These are phyloP conservation scores for Cutaneotrichosporon sp. DNA, from an alignment of 1,284 basidiomycete species.

Conservation along the genomic window DNA sequence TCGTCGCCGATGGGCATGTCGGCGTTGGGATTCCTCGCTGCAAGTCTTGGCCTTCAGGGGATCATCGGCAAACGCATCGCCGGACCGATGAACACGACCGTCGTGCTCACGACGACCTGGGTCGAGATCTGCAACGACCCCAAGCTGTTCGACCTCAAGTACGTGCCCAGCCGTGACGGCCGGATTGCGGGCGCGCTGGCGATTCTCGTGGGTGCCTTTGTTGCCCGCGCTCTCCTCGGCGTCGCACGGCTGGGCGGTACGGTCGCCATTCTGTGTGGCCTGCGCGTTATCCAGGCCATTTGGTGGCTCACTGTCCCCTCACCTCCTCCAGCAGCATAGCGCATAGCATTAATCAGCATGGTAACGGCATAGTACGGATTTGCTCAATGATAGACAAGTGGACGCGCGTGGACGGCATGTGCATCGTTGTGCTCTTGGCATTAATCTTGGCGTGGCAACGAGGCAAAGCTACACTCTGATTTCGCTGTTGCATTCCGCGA, in stretches of 20 bases:
- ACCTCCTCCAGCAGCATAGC: not conserved
- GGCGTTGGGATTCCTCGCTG: constrained; percentile 67
- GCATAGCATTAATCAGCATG: not conserved
- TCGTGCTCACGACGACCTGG: constrained; percentile 70
- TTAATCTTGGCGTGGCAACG: no score
- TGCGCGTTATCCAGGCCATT: constrained; percentile 60
- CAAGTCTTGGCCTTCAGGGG: constrained; percentile 67
- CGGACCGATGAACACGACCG: constrained; percentile 61
- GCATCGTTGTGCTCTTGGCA: no score
- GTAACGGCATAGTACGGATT: not conserved
- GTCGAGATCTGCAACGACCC: constrained; percentile 78
- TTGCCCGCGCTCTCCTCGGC: constrained; percentile 56
- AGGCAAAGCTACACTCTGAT: no score
- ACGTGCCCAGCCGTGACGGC: constrained; percentile 63
- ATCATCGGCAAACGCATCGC: constrained; percentile 71
- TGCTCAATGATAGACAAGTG: not conserved
- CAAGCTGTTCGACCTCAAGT: constrained; percentile 55
- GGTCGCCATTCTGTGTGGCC: constrained; percentile 63
- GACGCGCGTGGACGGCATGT: no score
- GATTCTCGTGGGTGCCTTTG: constrained; percentile 71
- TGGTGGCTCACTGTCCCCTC: constrained; percentile 64
- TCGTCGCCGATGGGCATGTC: constrained; percentile 60
- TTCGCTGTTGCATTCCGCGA: no score
- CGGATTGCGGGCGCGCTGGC: constrained; percentile 61
- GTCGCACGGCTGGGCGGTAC: constrained; percentile 13